A percentile compares a stretch with the other conserved stretches of the same genome.
These are phyloP conservation scores for Coffea canephora DNA, from an alignment of 257 asterid genomes.

Conservation along the genomic window DNA sequence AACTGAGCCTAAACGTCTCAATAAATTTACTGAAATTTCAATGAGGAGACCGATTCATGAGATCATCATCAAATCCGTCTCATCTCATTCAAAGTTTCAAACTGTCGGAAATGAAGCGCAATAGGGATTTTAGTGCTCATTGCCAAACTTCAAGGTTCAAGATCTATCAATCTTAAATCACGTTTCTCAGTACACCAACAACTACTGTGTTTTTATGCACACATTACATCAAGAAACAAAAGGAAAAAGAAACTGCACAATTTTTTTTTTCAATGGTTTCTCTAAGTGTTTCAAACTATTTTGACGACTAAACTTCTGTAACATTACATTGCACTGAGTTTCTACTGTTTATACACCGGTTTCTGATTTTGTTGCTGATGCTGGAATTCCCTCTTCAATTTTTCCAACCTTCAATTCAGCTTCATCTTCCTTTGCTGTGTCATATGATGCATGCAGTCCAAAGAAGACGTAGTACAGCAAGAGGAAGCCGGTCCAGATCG, in stretches of 20 bases:
- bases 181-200: background rate
- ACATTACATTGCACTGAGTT: background rate
- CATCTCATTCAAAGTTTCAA: too few relatives aligned
- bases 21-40: too few relatives aligned
- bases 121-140: too few relatives aligned
- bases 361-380: background rate
- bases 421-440: conserved; percentile 46
- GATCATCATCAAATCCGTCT: too few relatives aligned
- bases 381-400: conserved; percentile 37
- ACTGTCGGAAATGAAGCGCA: too few relatives aligned
- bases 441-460: conserved; percentile 65
- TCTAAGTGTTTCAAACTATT: background rate
- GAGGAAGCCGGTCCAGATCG: conserved; percentile 43
- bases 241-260: background rate
- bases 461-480: conserved; percentile 47
- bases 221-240: background rate
- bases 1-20: too few relatives aligned
- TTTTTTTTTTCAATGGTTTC: background rate
- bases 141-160: too few relatives aligned
- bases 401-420: conserved; percentile 9
- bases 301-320: too few relatives aligned
- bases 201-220: background rate
- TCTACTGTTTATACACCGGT: background rate
- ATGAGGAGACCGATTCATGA: too few relatives aligned
- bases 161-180: background rate